A percentile compares a stretch with the other conserved stretches of the same genome.
phyloP scores from a whole-genome alignment of 768 basidiomycete species.

The Amanita molliuscula region DNA sequence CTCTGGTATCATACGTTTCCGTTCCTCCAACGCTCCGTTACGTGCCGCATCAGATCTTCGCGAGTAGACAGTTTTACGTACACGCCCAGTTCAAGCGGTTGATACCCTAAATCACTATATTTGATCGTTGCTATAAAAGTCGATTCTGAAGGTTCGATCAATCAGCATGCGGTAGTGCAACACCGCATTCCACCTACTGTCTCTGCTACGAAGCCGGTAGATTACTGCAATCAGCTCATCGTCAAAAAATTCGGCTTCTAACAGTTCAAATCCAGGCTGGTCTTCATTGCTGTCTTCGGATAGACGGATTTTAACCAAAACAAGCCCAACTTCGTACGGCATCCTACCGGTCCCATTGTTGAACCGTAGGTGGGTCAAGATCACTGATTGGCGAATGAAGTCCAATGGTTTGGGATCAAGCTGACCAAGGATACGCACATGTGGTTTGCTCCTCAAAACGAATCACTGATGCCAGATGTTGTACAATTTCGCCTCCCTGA shows the following conservation, averaged over 20 bases:
- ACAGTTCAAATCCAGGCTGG: conserved; percentile 32
- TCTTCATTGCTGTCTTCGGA: conserved; percentile 27
- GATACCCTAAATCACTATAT: conserved; percentile 54
- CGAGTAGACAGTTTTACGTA: conserved; percentile 47
- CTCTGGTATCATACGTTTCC: conserved; percentile 46
- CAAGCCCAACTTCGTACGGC: conserved; percentile 8
- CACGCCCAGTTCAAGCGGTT: conserved; percentile 33
- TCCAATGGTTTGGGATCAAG: background rate
- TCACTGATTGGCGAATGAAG: conserved; percentile 5
- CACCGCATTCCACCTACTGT: conserved; percentile 34
- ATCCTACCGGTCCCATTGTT: background rate
- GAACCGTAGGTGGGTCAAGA: conserved; percentile 6
- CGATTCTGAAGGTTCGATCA: conserved; percentile 33
- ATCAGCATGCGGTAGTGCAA: conserved; percentile 13
- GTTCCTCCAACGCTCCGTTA: conserved; percentile 44
- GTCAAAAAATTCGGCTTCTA: conserved; percentile 75
- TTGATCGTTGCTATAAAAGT: conserved; percentile 53
- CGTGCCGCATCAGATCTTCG: conserved; percentile 56
- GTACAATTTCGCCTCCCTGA: conserved; percentile 33
- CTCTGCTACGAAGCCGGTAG: conserved; percentile 36
- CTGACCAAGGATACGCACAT: conserved; percentile 2
- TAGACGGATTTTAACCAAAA: conserved; percentile 39
- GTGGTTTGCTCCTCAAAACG: conserved; percentile 18
- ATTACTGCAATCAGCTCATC: conserved; percentile 58
- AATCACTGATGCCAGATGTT: conserved; percentile 43